Conservation (phyloP, 805 yeast species). For the Saccharomycopsis malanga region DNA sequence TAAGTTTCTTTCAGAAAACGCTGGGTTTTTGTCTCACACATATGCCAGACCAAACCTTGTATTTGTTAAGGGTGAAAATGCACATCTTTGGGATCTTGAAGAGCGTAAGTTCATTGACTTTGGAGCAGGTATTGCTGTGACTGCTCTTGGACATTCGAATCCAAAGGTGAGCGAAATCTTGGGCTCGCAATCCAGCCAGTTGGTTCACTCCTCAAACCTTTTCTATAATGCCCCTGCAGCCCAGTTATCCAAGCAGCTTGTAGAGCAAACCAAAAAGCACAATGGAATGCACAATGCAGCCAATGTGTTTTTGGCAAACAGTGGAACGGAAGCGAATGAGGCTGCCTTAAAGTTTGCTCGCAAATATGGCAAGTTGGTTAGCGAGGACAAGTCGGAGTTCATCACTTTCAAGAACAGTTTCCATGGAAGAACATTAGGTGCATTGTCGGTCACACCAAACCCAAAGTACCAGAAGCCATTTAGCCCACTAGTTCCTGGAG, state of each 20-base stretch:
- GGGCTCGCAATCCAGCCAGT: slow-evolving; percentile 59
- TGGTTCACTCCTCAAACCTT: slow-evolving; percentile 81
- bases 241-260: slow-evolving; percentile 62
- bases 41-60: slow-evolving; percentile 75
- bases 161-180: slow-evolving; percentile 66
- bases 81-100: slow-evolving; percentile 74
- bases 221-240: slow-evolving; percentile 83
- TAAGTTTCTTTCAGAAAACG: slow-evolving; percentile 37
- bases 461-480: slow-evolving; percentile 90
- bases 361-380: slow-evolving; percentile 59
- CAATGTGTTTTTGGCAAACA: slow-evolving; percentile 61
- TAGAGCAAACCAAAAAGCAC: slow-evolving; percentile 55
- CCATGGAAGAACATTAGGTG: slow-evolving; percentile 95
- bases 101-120: slow-evolving; percentile 79
- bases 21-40: slow-evolving; percentile 62
- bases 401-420: slow-evolving; percentile 85
- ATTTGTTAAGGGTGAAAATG: slow-evolving; percentile 73
- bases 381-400: slow-evolving; percentile 59
- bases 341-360: slow-evolving; percentile 76
- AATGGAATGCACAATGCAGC: slow-evolving; percentile 83
- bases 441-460: slow-evolving; percentile 86
- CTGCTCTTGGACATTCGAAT: slow-evolving; percentile 86
- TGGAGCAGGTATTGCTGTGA: slow-evolving; percentile 95
- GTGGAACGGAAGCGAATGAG: slow-evolving; percentile 78
- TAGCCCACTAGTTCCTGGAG: slow-evolving; percentile 87